Conservation (phyloP, 1,284 basidiomycete genomes). For the Tylopilus sp. region DNA sequence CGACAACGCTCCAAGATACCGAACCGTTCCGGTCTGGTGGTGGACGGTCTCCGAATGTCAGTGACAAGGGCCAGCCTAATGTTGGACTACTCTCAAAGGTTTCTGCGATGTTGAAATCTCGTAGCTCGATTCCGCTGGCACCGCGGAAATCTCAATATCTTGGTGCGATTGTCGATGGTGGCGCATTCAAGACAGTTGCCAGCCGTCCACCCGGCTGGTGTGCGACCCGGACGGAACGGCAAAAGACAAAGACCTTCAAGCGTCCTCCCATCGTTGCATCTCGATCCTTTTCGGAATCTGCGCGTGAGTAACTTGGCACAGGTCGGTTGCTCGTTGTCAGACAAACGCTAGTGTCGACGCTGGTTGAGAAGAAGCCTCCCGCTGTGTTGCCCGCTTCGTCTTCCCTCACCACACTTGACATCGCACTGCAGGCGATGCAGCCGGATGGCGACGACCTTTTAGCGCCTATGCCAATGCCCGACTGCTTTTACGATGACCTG, state of each 20-base stretch:
- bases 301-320: constrained; percentile 11
- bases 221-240: constrained; percentile 11
- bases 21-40: constrained; percentile 1
- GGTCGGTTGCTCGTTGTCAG: constrained; percentile 1
- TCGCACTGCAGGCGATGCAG: constrained; percentile 8
- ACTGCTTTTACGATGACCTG: not conserved
- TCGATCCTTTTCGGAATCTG: not conserved
- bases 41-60: constrained; percentile 5
- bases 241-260: constrained; percentile 9
- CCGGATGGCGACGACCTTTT: constrained; percentile 2
- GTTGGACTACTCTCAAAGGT: constrained; percentile 2
- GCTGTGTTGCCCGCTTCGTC: constrained; percentile 8
- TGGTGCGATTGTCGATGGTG: not conserved
- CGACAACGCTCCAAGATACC: constrained; percentile 8
- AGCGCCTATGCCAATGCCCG: not conserved
- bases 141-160: constrained; percentile 6
- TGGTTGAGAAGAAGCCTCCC: not conserved
- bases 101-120: constrained; percentile 4
- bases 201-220: constrained; percentile 9
- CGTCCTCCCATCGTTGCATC: not conserved
- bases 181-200: constrained; percentile 1
- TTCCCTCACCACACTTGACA: constrained; percentile 12
- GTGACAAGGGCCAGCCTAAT: constrained; percentile 1
- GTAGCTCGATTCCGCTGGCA: constrained; percentile 10
- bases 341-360: constrained; percentile 3